Evolutionary conservation across 2,329 filamentous ascomycete genomes (phyloP), one percentile per base, ranked within the genome.

Genomic region (Colletotrichum sp.): DNA sequence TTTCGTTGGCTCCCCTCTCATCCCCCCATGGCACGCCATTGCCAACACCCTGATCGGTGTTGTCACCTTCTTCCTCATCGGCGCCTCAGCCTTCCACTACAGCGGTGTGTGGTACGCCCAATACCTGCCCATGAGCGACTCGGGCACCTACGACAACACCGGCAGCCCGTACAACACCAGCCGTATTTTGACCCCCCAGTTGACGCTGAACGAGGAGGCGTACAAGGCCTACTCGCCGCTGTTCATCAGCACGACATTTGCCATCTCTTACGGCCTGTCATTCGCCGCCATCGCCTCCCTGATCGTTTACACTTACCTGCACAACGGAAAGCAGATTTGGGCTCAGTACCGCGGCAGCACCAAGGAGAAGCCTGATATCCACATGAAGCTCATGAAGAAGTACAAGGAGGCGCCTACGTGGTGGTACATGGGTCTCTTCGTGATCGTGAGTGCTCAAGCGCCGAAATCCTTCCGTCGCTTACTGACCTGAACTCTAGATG

Each of bases 11-110:
- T 94, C 92, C 12, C 93, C 93, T 24, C 84, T 95, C 48, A 93
- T 94, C 66, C 90, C 93, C 4, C 93, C 93, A 7, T 95, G 93
- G 92, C 91, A 93, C 81, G 93, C 93, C 10, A 95, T 95, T 78
- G 93, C 92, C 73, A 95, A 95, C 80, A 94, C 92, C 0, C 82
- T 94, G 55, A 90, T 94, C 39, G 93, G 93, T 18, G 90, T 94
- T 32, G 86, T 94, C 2, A 30, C 89, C 2, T 94, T 94, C 81
- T 94, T 91, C 80, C 88, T 94, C 74, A 82, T 94, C n/a, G 83
- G 89, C 5, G 87, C 90, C 2, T 86, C 90, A 0, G 84, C 88
- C 7, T 84, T 95, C 21, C 93, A 95, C 81, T 96, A 92, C 80
- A 90, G 87, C 8, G 91, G 92, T 12, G 85, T 88, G 0, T 95